Base-by-base conservation (phyloP, 2,329 filamentous ascomycete species). In the Sporothrix pallida region DNA sequence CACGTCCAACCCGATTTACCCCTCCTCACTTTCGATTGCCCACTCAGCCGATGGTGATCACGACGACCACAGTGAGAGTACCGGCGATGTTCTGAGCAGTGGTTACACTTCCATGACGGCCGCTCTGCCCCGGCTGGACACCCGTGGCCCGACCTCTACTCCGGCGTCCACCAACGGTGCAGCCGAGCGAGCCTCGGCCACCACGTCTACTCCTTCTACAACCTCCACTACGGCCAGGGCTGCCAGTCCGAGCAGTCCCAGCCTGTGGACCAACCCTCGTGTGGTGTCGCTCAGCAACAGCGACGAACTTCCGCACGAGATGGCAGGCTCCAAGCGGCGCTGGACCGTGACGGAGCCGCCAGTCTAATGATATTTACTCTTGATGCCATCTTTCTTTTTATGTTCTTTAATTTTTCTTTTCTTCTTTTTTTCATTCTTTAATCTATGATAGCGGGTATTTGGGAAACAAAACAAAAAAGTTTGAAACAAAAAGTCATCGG, bases 301-400 rank as follows among this genome's bases (percentile, higher is more conserved):
- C 3, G 67, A 72, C 15, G 86, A 88, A 71, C 81, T 80, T 44
- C 80, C 83, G 44, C 81, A 85, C 7, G 87, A 88, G 73, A 73
- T 83, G 73, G 83, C 82, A 48, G 81, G 83, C 23, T 81, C 83
- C 1, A 89, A 89, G 80, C 80, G 87, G 70, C 82, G 87, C 31
- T 89, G 87, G 87, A 88, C 87, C 26, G 84, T 88, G 4, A 88
- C 84, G 63, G 87, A 89, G 48, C 71, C 70, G 9, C 65, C 70
- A 7, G 63, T 56, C 50, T n/a, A 63, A 56, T 54, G 15, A 42
- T 48, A 17, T 26, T 17, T 5, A 58, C 54, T 20, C 9, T 48
- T 54, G 20, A 46, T 48, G 6, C 13, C 20, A n/a, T 71, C 20
- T 44, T 52, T 23, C 44, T 26, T 17, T 44, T 42, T 23, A 3